A percentile compares a stretch with the other conserved stretches of the same genome.
Conservation (phyloP, 2,329 filamentous ascomycete genomes). For the Xylaria digitata region DNA sequence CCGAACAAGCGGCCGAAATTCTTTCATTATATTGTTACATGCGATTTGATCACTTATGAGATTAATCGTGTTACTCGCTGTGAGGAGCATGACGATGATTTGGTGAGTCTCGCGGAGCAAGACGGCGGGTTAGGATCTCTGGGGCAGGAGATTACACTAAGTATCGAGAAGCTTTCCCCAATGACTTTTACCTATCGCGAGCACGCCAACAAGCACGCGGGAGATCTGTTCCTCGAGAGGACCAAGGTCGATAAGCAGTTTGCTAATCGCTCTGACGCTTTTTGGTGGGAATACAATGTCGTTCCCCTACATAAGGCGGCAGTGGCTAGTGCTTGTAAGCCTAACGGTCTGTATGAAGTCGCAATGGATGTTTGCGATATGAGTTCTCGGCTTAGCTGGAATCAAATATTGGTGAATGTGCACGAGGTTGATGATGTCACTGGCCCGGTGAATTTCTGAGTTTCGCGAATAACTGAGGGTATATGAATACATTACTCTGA, state of each 20-base stretch:
- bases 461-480: too few species aligned
- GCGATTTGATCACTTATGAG: constrained; percentile 38
- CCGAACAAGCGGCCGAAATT: constrained; percentile 30
- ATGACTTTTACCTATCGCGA: constrained; percentile 38
- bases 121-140: background rate
- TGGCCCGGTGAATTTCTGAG: constrained; percentile 44
- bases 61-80: background rate
- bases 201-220: constrained; percentile 42
- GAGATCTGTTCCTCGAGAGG: constrained; percentile 35
- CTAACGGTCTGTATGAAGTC: constrained; percentile 33
- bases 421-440: constrained; percentile 38
- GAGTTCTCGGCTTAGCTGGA: constrained; percentile 39
- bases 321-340: background rate
- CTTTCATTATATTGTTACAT: constrained; percentile 41
- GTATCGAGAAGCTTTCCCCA: constrained; percentile 31
- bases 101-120: background rate
- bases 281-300: constrained; percentile 40
- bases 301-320: constrained; percentile 33
- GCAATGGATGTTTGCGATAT: constrained; percentile 37
- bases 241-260: constrained; percentile 31
- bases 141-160: background rate
- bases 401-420: constrained; percentile 41
- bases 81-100: constrained; percentile 1
- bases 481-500: too few species aligned
- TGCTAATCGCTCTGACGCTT: constrained; percentile 28